Evolutionary conservation across 2,329 filamentous ascomycete species (phyloP), one percentile per base, ranked within the genome.

Genomic region (Periconia sp.): DNA sequence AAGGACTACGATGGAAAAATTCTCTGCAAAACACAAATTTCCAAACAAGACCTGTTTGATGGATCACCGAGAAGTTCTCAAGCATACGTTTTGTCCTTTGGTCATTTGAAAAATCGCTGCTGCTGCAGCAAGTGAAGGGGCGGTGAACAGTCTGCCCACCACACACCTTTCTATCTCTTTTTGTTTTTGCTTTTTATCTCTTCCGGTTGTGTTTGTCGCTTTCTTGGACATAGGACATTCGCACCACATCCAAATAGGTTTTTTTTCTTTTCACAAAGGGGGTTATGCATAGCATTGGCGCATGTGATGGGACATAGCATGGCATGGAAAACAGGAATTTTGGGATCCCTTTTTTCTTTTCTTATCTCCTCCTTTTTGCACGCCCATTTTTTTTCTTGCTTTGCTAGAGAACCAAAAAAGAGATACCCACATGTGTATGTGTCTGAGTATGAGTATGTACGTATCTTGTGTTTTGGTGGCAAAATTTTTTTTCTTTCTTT

Each of bases 271-370:
- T 5, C 41, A 17, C 3, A 11, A 40, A n/a, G n/a, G n/a, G n/a
- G 14, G 41, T 44, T 44, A 20, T 44, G 42, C 42, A 44, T 44
- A 44, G 41, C 41, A 42, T 42, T 42, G 41, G 41, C 41, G 41
- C 41, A 40, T 10, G 14, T 40, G 35, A 17, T 40, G 10, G 35
- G 35, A 8, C 23, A 27, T 27, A 27, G 23, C 23, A 37, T 37
- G 15, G 33, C 33, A 37, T 37, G 33, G 33, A 37, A 37, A 37
- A 3, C 11, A 17, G 8, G 18, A 13, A 42, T 42, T 3, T 42
- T 17, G n/a, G 41, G 10, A 15, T 17, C 19, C 15, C 17, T 42
- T 42, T 42, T 42, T 17, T 17, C 17, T 17, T 42, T 11, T 10
- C 35, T 10, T 3, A 40, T 40, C 14, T 40, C 35, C 6, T 40